Percentiles rank a stretch among this genome's conserved stretches.
These are phyloP conservation scores for Adenanthera pavonina DNA, from an alignment of 306 rosid genomes.

Conservation along the genomic window DNA sequence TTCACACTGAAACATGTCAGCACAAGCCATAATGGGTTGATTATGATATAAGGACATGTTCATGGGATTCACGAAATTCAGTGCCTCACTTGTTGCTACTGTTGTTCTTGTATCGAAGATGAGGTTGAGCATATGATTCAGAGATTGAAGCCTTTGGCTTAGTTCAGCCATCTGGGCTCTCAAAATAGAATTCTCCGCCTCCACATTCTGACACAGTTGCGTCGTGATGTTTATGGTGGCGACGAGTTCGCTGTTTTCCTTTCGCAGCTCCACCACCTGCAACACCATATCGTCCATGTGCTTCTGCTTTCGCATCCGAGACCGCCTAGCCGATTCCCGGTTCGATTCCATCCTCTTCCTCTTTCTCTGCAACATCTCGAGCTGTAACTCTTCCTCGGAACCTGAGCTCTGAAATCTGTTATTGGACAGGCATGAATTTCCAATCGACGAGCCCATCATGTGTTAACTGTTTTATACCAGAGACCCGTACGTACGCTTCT, in stretches of 20 bases:
- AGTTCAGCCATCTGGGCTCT: conserved; percentile 72
- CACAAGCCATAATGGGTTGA: conserved; percentile 77
- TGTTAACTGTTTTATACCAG: conserved; percentile 7
- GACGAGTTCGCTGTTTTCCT: conserved; percentile 56
- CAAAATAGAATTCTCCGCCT: conserved; percentile 67
- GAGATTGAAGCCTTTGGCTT: conserved; percentile 64
- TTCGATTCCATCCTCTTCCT: conserved; percentile 84
- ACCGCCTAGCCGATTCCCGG: conserved; percentile 85
- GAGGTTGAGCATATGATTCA: conserved; percentile 59
- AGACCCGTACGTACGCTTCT: not conserved
- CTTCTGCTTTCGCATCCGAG: conserved; percentile 77
- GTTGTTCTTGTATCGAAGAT: conserved; percentile 40
- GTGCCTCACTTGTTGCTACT: conserved; percentile 12
- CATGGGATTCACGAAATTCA: conserved; percentile 54
- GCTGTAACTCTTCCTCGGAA: conserved; percentile 66
- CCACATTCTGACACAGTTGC: conserved; percentile 52
- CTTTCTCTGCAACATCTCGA: conserved; percentile 60
- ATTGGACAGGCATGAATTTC: conserved; percentile 61
- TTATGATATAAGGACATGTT: conserved; percentile 52
- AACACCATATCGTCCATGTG: conserved; percentile 68
- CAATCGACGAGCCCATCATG: conserved; percentile 72
- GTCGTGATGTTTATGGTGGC: conserved; percentile 50
- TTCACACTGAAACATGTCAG: conserved; percentile 61
- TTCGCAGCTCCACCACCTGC: conserved; percentile 46
- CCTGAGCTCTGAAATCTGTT: conserved; percentile 53